These are phyloP conservation scores for Sphagnurus paluster DNA, from an alignment of 1,284 basidiomycete species.

Conservation along the genomic window DNA sequence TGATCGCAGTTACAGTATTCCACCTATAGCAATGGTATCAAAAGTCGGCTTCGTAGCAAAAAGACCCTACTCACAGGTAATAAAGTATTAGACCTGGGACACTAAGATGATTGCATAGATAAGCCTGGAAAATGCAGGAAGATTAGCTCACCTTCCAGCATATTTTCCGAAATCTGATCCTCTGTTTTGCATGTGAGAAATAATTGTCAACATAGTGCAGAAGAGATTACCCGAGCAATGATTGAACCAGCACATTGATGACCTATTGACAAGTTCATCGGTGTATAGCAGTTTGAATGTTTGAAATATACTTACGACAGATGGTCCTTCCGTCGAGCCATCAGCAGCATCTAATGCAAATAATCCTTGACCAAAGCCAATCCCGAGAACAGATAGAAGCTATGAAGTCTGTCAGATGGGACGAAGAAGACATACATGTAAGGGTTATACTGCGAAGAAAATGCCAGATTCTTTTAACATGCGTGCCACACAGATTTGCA, in stretches of 20 bases:
- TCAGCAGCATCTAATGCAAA: slow-evolving; percentile 92
- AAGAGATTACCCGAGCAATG: slow-evolving; percentile 68
- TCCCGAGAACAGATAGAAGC: slow-evolving; percentile 77
- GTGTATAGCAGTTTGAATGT: neutral
- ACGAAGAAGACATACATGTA: neutral
- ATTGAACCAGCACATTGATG: slow-evolving; percentile 77
- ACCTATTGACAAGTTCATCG: slow-evolving; percentile 41
- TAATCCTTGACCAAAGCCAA: slow-evolving; percentile 86
- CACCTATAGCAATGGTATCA: slow-evolving; percentile 52
- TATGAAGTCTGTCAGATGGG: slow-evolving; percentile 32
- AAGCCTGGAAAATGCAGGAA: slow-evolving; percentile 12
- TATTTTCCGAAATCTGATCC: slow-evolving; percentile 81
- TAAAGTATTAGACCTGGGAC: slow-evolving; percentile 74
- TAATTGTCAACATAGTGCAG: neutral
- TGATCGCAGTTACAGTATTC: slow-evolving; percentile 85
- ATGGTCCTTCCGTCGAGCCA: slow-evolving; percentile 62
- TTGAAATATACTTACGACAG: slow-evolving; percentile 37
- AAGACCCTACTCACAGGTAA: slow-evolving; percentile 60
- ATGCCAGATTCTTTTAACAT: slow-evolving; percentile 94
- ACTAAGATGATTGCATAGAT: slow-evolving; percentile 34
- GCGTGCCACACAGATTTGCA: slow-evolving; percentile 84
- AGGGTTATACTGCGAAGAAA: slow-evolving; percentile 76
- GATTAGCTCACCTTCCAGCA: slow-evolving; percentile 40
- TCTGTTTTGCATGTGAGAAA: slow-evolving; percentile 35
- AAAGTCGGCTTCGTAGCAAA: neutral